These are phyloP conservation scores for Annulohypoxylon moriforme DNA, from an alignment of 495 filamentous ascomycete genomes.

Conservation along the genomic window DNA sequence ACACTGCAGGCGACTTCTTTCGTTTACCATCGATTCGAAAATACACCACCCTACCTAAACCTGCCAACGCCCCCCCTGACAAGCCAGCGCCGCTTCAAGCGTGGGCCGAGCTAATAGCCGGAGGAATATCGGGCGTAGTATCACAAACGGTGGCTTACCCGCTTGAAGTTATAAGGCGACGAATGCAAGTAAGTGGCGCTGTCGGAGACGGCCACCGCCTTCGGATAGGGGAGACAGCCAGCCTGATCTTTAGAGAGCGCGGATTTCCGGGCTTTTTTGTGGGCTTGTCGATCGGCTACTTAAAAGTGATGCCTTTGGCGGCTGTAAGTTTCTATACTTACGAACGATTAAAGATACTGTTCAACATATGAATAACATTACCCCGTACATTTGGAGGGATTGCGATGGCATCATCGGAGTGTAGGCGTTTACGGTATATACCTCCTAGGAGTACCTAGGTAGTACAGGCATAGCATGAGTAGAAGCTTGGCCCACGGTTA, in stretches of 20 bases:
- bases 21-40: constrained; percentile 70
- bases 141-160: constrained; percentile 94
- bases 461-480: constrained; percentile 31
- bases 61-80: constrained; percentile 57
- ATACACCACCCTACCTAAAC: constrained; percentile 71
- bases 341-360: constrained; percentile 78
- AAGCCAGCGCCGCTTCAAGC: constrained; percentile 73
- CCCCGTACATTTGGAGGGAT: constrained; percentile 7
- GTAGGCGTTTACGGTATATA: constrained; percentile 40
- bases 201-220: constrained; percentile 88
- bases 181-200: constrained; percentile 96
- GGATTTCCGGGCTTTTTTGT: constrained; percentile 91
- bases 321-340: constrained; percentile 83
- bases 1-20: constrained; percentile 83
- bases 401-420: constrained; percentile 33
- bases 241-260: constrained; percentile 75
- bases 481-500: constrained; percentile 9
- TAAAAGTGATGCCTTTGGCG: constrained; percentile 91
- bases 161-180: constrained; percentile 86
- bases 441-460: background rate
- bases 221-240: constrained; percentile 80
- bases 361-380: constrained; percentile 68
- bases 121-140: constrained; percentile 85
- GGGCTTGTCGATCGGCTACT: constrained; percentile 91
- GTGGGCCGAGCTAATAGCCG: constrained; percentile 87